Conservation (phyloP, 768 basidiomycete genomes). For the Clitopilus hobsonii region DNA sequence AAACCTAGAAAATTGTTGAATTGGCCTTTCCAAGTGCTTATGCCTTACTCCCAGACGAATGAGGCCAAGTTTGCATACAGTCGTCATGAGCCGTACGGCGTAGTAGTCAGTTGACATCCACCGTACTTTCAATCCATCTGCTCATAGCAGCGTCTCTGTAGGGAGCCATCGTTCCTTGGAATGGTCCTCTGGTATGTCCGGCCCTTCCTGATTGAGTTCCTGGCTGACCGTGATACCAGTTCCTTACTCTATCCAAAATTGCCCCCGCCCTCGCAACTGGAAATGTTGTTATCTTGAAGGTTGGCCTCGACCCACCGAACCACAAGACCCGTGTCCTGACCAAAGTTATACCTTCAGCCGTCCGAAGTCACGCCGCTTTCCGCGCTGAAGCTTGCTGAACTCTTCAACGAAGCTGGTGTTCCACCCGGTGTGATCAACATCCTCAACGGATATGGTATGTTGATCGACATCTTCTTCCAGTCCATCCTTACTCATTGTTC, state of each 20-base stretch:
- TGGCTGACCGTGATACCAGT: neutral
- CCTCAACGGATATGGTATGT: slow-evolving; percentile 47
- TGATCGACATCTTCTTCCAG: neutral
- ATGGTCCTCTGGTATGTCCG: slow-evolving; percentile 26
- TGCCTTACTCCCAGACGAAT: slow-evolving; percentile 13
- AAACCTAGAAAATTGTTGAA: neutral
- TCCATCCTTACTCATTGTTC: neutral
- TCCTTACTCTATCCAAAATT: slow-evolving; percentile 19
- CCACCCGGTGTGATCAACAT: slow-evolving; percentile 69
- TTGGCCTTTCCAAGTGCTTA: neutral
- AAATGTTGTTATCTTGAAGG: slow-evolving; percentile 55
- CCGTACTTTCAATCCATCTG: neutral
- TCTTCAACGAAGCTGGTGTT: slow-evolving; percentile 60
- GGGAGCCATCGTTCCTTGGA: slow-evolving; percentile 54
- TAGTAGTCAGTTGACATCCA: slow-evolving; percentile 22
- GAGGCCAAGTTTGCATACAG: slow-evolving; percentile 23
- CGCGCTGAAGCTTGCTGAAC: slow-evolving; percentile 41
- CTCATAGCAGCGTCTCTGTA: neutral
- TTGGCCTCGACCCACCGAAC: neutral
- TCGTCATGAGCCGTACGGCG: slow-evolving; percentile 51
- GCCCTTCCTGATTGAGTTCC: neutral
- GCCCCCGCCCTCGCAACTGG: slow-evolving; percentile 34
- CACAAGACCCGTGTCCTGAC: neutral
- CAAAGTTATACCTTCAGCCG: slow-evolving; percentile 27
- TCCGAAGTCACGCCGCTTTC: slow-evolving; percentile 62